Evolutionary conservation across 768 basidiomycete species (phyloP).

Genomic region (Podaxis pistillaris): DNA sequence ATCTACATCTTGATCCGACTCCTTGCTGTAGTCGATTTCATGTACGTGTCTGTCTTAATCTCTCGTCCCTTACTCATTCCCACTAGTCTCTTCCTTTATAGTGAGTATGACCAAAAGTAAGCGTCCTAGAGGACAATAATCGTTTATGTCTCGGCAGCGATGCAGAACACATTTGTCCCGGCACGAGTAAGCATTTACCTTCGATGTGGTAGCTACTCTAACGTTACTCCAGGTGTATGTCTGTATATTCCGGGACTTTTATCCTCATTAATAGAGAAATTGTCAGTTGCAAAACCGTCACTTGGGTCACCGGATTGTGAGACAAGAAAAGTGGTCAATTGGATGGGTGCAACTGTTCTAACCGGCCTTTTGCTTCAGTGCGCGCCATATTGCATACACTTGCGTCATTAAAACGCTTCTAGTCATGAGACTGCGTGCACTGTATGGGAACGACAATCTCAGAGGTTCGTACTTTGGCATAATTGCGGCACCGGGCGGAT

Average conservation of each 20-base stretch:
- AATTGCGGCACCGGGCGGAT: background rate
- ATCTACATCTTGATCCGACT: constrained; percentile 1
- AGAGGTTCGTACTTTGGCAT: background rate
- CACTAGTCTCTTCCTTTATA: background rate
- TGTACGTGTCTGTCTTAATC: background rate
- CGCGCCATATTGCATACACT: constrained; percentile 3
- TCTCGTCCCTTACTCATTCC: background rate
- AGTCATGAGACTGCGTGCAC: constrained; percentile 9
- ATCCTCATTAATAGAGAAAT: background rate
- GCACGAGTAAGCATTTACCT: background rate
- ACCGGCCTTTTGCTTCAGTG: background rate
- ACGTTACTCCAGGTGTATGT: background rate
- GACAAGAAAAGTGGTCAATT: background rate
- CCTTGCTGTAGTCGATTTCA: constrained; percentile 1
- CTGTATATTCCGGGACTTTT: no score
- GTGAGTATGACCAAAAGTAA: background rate
- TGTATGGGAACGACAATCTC: background rate
- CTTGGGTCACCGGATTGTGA: constrained; percentile 11
- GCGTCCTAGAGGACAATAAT: background rate
- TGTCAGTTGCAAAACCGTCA: constrained; percentile 5
- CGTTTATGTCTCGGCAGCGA: background rate
- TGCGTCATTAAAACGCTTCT: constrained; percentile 9
- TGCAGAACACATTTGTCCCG: background rate
- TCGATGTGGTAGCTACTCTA: background rate
- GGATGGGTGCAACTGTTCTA: no score